Conservation (phyloP, 2,329 filamentous ascomycete genomes). For the Lomentospora prolificans region DNA sequence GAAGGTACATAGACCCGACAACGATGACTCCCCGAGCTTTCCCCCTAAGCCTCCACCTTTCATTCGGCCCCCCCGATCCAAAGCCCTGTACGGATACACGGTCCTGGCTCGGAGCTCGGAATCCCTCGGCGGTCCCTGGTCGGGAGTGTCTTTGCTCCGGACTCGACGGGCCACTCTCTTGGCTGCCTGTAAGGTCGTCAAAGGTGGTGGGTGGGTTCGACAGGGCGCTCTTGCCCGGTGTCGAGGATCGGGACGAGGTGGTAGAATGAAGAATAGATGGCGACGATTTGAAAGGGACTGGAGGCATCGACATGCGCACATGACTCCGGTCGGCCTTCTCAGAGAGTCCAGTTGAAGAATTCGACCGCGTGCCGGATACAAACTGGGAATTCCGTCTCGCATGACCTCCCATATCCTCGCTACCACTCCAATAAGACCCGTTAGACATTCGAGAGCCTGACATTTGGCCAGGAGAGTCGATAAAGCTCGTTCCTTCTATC, state of each 20-base stretch:
- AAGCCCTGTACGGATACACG: slow-evolving; percentile 62
- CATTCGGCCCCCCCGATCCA: slow-evolving; percentile 58
- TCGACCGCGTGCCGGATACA: slow-evolving; percentile 39
- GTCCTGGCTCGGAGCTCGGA: slow-evolving; percentile 42
- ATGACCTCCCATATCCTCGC: slow-evolving; percentile 28
- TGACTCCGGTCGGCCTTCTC: slow-evolving; percentile 45
- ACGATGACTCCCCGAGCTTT: slow-evolving; percentile 71
- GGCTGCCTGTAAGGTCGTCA: slow-evolving; percentile 24
- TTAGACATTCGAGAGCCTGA: slow-evolving; percentile 25
- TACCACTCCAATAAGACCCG: slow-evolving; percentile 27
- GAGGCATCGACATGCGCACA: slow-evolving; percentile 75
- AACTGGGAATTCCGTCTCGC: slow-evolving; percentile 48
- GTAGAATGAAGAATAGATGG: slow-evolving; percentile 28
- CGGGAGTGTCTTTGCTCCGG: slow-evolving; percentile 24
- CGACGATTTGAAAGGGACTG: slow-evolving; percentile 42
- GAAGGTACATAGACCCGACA: slow-evolving; percentile 76
- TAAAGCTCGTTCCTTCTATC: slow-evolving; percentile 60
- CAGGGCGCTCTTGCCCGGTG: slow-evolving; percentile 34
- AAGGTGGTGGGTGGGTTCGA: slow-evolving; percentile 35
- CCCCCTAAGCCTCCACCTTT: slow-evolving; percentile 70
- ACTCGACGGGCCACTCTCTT: slow-evolving; percentile 36
- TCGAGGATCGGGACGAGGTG: slow-evolving; percentile 39
- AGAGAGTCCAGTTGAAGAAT: slow-evolving; percentile 35
- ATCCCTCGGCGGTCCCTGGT: slow-evolving; percentile 30
- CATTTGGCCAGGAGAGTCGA: slow-evolving; percentile 63